Evolutionary conservation across 495 filamentous ascomycete species (phyloP).

Genomic region (Penicillium antarcticum): DNA sequence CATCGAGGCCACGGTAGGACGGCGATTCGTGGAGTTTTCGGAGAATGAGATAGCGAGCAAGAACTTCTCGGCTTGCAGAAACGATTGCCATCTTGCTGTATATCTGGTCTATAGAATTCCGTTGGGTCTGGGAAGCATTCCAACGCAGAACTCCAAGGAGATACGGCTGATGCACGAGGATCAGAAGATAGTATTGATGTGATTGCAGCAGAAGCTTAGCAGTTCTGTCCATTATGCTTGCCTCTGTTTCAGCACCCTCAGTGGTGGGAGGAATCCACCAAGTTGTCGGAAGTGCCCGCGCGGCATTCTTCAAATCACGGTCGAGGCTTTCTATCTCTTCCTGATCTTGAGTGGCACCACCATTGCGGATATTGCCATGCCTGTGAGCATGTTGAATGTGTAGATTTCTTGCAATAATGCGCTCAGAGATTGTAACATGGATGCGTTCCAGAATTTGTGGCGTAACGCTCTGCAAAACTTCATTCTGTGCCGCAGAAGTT

Average conservation of each 20-base stretch:
- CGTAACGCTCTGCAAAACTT: slow-evolving; percentile 13
- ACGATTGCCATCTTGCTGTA: slow-evolving; percentile 46
- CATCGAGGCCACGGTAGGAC: slow-evolving; percentile 48
- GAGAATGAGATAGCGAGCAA: slow-evolving; percentile 35
- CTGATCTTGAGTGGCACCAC: slow-evolving; percentile 24
- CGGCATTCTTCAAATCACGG: slow-evolving; percentile 36
- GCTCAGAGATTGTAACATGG: slow-evolving; percentile 26
- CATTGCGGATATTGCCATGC: slow-evolving; percentile 12
- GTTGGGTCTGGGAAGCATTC: slow-evolving; percentile 22
- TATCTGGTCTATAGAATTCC: slow-evolving; percentile 30
- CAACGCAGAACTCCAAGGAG: slow-evolving; percentile 33
- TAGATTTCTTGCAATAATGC: slow-evolving; percentile 40
- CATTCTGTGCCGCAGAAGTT: slow-evolving; percentile 22
- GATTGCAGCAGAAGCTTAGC: slow-evolving; percentile 39
- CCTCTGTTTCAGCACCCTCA: slow-evolving; percentile 6
- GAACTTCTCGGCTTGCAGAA: slow-evolving; percentile 43
- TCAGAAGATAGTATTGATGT: slow-evolving; percentile 41
- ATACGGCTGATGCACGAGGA: slow-evolving; percentile 50
- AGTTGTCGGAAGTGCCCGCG: slow-evolving; percentile 26
- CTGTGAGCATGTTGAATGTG: slow-evolving; percentile 32
- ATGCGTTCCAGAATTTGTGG: slow-evolving; percentile 30
- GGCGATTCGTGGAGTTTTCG: slow-evolving; percentile 32
- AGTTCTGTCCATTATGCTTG: slow-evolving; percentile 16
- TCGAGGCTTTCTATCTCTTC: slow-evolving; percentile 35
- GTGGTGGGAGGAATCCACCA: slow-evolving; percentile 34